A percentile compares a stretch with the other conserved stretches of the same genome.
Conservation (phyloP, 1,284 basidiomycete species). For the Moniliella sp. region DNA sequence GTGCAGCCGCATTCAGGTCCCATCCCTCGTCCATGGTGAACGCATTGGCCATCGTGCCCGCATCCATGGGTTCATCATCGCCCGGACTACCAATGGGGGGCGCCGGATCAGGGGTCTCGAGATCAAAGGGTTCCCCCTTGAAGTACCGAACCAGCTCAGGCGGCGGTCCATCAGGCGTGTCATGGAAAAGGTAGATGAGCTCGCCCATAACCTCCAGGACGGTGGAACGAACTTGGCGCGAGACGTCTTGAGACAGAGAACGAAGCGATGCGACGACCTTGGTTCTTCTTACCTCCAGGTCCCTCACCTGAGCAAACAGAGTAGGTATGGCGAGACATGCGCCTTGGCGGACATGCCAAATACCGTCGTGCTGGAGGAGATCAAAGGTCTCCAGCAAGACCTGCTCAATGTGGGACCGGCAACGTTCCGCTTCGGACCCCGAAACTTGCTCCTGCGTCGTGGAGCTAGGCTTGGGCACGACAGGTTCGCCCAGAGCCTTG, state of each 20-base stretch:
- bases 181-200: conserved; percentile 62
- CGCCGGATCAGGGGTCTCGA: conserved; percentile 7
- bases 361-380: conserved; percentile 47
- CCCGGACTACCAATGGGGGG: conserved; percentile 1
- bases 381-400: conserved; percentile 50
- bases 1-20: no score
- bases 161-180: conserved; percentile 43
- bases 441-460: conserved; percentile 18
- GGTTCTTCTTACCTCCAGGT: no score
- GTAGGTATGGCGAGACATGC: conserved; percentile 66
- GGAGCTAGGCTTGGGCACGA: no score
- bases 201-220: conserved; percentile 76
- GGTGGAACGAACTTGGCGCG: conserved; percentile 52
- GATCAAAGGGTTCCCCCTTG: conserved; percentile 39
- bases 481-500: conserved; percentile 44
- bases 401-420: no score
- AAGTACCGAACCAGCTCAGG: conserved; percentile 59
- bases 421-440: no score
- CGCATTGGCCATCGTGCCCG: neutral
- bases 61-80: conserved; percentile 1
- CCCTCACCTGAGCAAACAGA: conserved; percentile 41
- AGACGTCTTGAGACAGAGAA: conserved; percentile 47
- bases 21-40: neutral
- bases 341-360: conserved; percentile 70
- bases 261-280: conserved; percentile 18